Conservation (phyloP, 345 rosid genomes). For the Abelmoschus esculentus region DNA sequence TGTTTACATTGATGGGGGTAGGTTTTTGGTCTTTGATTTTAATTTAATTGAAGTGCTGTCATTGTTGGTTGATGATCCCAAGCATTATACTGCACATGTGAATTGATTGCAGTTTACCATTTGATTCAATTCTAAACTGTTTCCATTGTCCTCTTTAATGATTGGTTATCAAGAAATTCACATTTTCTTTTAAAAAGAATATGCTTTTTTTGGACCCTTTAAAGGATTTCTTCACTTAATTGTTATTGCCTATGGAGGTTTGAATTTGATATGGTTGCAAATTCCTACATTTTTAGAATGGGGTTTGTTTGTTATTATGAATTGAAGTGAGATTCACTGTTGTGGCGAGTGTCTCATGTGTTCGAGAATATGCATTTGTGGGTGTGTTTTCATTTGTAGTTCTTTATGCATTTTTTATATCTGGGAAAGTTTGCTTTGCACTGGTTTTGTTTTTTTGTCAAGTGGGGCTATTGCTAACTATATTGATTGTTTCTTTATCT, state of each 20-base stretch:
- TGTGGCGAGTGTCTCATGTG: neutral
- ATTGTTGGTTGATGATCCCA: constrained; percentile 3
- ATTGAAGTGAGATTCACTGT: neutral
- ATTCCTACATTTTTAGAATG: neutral
- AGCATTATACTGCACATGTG: constrained; percentile 1
- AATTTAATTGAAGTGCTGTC: neutral
- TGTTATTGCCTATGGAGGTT: neutral
- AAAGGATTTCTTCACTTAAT: neutral
- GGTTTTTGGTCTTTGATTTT: neutral
- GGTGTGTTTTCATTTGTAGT: neutral
- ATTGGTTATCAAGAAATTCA: constrained; percentile 1
- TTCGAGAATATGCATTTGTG: neutral
- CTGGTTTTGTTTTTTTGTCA: neutral
- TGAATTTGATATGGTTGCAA: neutral
- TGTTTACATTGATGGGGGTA: neutral
- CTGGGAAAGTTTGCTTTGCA: neutral
- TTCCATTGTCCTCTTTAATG: neutral
- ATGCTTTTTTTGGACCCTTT: neutral
- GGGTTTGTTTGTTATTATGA: neutral
- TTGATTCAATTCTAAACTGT: constrained; percentile 3
- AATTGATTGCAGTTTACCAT: neutral
- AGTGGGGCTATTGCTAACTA: constrained; percentile 3
- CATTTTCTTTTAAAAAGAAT: neutral
- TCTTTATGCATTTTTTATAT: neutral
- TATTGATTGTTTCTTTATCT: constrained; percentile 7